Evolutionary conservation across 1,284 basidiomycete species (phyloP), one percentile per base, ranked within the genome.

Genomic region (Athelia psychrophila): DNA sequence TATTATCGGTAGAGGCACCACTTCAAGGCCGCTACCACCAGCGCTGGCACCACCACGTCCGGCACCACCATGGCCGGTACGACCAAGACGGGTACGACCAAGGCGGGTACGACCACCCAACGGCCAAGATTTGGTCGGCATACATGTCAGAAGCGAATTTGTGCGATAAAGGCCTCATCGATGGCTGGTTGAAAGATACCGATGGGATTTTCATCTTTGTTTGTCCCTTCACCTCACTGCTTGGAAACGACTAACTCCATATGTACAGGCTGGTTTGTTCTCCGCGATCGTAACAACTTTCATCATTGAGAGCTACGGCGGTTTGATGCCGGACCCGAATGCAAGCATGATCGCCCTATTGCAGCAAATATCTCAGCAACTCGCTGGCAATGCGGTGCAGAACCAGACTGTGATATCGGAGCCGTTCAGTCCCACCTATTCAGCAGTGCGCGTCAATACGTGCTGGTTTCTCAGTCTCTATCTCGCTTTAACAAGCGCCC

Each of bases 211-310:
- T 56, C 18, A 56, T 56, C 40, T 56, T 56, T 35, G 55, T 56
- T 38, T 23, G 53, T 51, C 10, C n/a, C 33, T 12, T 10, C n/a
- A 35, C 33, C 10, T 35, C n/a, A n/a, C n/a, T n/a, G n/a, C n/a
- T n/a, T n/a, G n/a, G n/a, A n/a, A n/a, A n/a, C n/a, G n/a, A n/a
- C n/a, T n/a, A n/a, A n/a, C n/a, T n/a, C n/a, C n/a, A n/a, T n/a
- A n/a, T n/a, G n/a, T n/a, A n/a, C n/a, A 44, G 42, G 12, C 76
- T 47, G 76, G 75, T 60, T 63, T 78, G 4, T 77, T 78, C 55
- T 76, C 75, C 42, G 73, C 72, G 2, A 72, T 71, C 33, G 58
- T 77, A 42, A 75, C 76, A 2, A 64, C 75, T 2, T 77, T 78
- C 54, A 64, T 76, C 47, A 64, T 76, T n/a, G 69, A 77, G 51